These are phyloP conservation scores for Cyclotella baltica DNA, from an alignment of 108 stramenopile genomes.

Conservation along the genomic window DNA sequence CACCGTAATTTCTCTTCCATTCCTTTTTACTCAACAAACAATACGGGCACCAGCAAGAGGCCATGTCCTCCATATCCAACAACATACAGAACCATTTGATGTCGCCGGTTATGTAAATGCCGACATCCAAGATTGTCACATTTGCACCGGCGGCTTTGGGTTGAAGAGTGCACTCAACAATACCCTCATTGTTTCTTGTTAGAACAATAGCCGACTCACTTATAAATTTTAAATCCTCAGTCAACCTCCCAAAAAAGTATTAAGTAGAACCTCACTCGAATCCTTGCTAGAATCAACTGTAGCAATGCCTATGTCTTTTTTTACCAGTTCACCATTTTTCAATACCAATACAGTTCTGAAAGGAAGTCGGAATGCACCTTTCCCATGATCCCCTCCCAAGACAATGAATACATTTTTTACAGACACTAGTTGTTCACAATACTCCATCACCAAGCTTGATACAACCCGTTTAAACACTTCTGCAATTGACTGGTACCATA, in stretches of 20 bases:
- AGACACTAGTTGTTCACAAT: background rate
- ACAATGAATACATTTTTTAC: background rate
- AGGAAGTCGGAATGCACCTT: background rate
- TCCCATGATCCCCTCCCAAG: background rate
- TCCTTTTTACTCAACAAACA: conserved; percentile 13
- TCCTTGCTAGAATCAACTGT: conserved; percentile 9
- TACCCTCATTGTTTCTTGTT: background rate
- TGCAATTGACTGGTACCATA: background rate
- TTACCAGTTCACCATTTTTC: background rate
- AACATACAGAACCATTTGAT: conserved; percentile 30
- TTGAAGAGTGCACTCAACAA: background rate
- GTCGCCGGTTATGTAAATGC: conserved; percentile 17
- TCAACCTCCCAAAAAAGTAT: conserved; percentile 18
- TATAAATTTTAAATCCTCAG: conserved; percentile 8
- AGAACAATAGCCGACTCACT: background rate
- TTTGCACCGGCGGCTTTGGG: background rate
- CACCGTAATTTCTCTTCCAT: background rate
- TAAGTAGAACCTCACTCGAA: background rate
- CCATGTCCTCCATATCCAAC: conserved; percentile 16
- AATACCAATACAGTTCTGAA: background rate
- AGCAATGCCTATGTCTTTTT: background rate
- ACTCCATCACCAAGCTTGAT: background rate
- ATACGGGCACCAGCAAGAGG: conserved; percentile 5
- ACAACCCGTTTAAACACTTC: background rate
- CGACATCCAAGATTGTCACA: background rate